Percentiles rank a stretch among this genome's conserved stretches.
phyloP scores from a whole-genome alignment of 2,329 filamentous ascomycete genomes.

The Pseudopithomyces chartarum region DNA sequence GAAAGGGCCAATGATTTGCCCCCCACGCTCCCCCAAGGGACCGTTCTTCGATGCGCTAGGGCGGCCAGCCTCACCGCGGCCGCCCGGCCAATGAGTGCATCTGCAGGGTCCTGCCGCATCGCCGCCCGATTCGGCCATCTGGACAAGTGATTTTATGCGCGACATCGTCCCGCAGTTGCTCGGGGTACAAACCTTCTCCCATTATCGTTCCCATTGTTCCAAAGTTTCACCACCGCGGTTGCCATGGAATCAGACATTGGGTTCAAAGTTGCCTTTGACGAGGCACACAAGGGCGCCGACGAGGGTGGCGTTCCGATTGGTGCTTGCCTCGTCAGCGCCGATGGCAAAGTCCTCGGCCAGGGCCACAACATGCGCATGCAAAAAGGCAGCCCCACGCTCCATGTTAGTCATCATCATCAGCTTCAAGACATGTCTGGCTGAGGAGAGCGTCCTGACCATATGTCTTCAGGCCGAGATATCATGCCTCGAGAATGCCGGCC shows the following conservation, averaged over 20 bases:
- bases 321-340: slow-evolving; percentile 67
- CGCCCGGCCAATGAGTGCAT: not conserved
- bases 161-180: not conserved
- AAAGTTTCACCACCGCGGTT: not conserved
- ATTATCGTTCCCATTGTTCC: not conserved
- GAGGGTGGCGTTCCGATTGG: slow-evolving; percentile 66
- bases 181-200: not conserved
- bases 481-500: slow-evolving; percentile 74
- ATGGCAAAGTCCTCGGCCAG: slow-evolving; percentile 71
- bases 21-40: not conserved
- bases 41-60: not conserved
- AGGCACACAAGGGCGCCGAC: slow-evolving; percentile 59
- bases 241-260: slow-evolving; percentile 46
- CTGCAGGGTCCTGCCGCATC: slow-evolving; percentile 2
- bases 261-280: slow-evolving; percentile 63
- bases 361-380: slow-evolving; percentile 80
- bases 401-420: slow-evolving; percentile 65
- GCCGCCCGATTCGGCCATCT: slow-evolving; percentile 5
- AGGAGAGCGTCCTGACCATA: slow-evolving; percentile 13
- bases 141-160: not conserved
- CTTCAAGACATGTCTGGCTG: too few species aligned
- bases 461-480: slow-evolving; percentile 70
- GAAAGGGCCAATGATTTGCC: not conserved
- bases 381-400: slow-evolving; percentile 71
- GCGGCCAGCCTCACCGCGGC: not conserved